phyloP scores from a whole-genome alignment of 2,329 filamentous ascomycete species.

The Lachnellula willkommii region DNA sequence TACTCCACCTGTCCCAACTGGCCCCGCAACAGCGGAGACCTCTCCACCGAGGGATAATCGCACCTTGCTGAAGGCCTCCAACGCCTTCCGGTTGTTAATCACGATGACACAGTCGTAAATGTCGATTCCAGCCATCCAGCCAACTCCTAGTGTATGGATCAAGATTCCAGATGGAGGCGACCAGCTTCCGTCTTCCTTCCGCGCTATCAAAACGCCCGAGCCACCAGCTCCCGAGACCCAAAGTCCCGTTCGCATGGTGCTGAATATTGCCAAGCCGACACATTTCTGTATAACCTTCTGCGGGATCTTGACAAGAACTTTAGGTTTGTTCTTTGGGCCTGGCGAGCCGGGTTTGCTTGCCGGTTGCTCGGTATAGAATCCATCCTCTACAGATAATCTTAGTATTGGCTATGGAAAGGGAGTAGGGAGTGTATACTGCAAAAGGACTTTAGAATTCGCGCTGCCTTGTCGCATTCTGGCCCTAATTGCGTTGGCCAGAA shows the following conservation, averaged over 20 bases:
- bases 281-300: conserved; percentile 78
- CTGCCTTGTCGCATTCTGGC: conserved; percentile 85
- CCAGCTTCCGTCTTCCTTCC: conserved; percentile 73
- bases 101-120: conserved; percentile 94
- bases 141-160: conserved; percentile 80
- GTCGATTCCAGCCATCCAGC: conserved; percentile 85
- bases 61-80: conserved; percentile 76
- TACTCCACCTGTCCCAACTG: conserved; percentile 66
- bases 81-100: conserved; percentile 77
- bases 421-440: conserved; percentile 57
- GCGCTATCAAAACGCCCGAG: conserved; percentile 74
- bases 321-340: conserved; percentile 48
- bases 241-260: conserved; percentile 85
- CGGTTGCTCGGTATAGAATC: conserved; percentile 54
- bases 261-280: conserved; percentile 86
- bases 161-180: conserved; percentile 86
- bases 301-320: conserved; percentile 75
- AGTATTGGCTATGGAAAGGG: neutral
- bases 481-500: conserved; percentile 83
- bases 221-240: conserved; percentile 89
- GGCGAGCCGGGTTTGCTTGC: conserved; percentile 15
- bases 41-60: conserved; percentile 78
- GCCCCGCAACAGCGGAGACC: conserved; percentile 69
- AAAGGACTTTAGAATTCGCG: conserved; percentile 82
- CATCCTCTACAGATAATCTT: conserved; percentile 47